Evolutionary conservation across 495 filamentous ascomycete species (phyloP).

Genomic region (Rhizodiscina lignyota): DNA sequence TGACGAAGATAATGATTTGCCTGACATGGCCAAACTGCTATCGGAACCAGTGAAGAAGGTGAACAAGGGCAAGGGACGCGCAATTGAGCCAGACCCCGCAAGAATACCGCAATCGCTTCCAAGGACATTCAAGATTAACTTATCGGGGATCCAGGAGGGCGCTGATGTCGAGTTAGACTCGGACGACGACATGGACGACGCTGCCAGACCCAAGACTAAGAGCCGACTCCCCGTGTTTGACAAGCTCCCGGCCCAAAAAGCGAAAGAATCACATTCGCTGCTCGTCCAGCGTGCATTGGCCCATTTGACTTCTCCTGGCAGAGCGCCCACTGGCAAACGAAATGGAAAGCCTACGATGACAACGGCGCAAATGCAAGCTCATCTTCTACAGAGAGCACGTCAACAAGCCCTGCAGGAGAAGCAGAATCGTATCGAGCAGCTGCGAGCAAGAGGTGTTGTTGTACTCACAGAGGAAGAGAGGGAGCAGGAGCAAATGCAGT

Average conservation of each 20-base stretch:
- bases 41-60: no score
- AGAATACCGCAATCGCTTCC: no score
- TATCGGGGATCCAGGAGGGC: no score
- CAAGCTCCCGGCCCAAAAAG: constrained; percentile 38
- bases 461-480: constrained; percentile 80
- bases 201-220: no score
- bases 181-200: constrained; percentile 50
- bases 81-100: no score
- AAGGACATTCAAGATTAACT: no score
- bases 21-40: no score
- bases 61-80: no score
- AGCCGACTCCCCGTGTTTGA: constrained; percentile 54
- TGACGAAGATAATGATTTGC: no score
- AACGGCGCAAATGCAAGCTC: constrained; percentile 47
- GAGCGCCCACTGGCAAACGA: constrained; percentile 27
- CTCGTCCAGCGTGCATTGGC: constrained; percentile 55
- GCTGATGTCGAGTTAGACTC: constrained; percentile 29
- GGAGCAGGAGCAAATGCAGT: constrained; percentile 56
- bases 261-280: constrained; percentile 47
- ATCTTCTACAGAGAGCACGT: constrained; percentile 50
- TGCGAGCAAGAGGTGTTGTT: constrained; percentile 61
- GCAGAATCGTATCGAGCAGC: constrained; percentile 58
- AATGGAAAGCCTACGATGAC: constrained; percentile 34
- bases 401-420: constrained; percentile 66
- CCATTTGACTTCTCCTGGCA: constrained; percentile 48